Evolutionary conservation across 2,329 filamentous ascomycete genomes (phyloP), one percentile per base, ranked within the genome.

Genomic region (Ceratocystis harringtonii): DNA sequence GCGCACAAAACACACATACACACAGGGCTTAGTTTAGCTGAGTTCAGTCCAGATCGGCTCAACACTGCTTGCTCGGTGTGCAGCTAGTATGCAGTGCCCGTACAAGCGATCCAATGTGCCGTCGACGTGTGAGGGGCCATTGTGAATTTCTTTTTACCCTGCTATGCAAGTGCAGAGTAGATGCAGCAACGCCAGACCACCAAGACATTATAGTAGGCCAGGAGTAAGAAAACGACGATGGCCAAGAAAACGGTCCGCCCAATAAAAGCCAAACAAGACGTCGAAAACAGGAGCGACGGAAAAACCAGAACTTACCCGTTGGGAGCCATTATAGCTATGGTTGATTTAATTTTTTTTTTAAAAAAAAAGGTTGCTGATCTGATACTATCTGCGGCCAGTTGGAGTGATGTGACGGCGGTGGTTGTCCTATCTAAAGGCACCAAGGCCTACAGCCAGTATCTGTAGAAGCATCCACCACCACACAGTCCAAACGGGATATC

Each of bases 301-400:
- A 25, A 61, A 45, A 62, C 19, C 5, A 62, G 36, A 30, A 64
- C 63, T 58, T 64, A 64, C 63, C 63, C 63, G 36, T 64, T 64
- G 36, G 63, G 63, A 36, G 63, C 32, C 63, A 64, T 64, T 28
- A 3, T 32, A 15, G 50, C 63, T 41, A 19, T 55, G 17, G 22
- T 32, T 32, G n/a, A 10, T 4, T 50, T 50, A 19, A 19, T 41
- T 12, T 41, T 41, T 41, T 50, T 19, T 50, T 41, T 12, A 1
- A 10, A 36, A 41, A 41, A 41, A 41, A 41, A 5, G 10, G 12
- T 41, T 12, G 36, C 10, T 15, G 36, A 41, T 41, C 10, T 19
- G 48, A 25, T 25, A 22, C 8, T 50, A 50, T 50, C 48, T 50
- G 36, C 22, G 48, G 8, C 48, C 48, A 50, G 22, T 19, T 50